Evolutionary conservation across 495 filamentous ascomycete species (phyloP).

Genomic region (Ascodesmis nigricans): DNA sequence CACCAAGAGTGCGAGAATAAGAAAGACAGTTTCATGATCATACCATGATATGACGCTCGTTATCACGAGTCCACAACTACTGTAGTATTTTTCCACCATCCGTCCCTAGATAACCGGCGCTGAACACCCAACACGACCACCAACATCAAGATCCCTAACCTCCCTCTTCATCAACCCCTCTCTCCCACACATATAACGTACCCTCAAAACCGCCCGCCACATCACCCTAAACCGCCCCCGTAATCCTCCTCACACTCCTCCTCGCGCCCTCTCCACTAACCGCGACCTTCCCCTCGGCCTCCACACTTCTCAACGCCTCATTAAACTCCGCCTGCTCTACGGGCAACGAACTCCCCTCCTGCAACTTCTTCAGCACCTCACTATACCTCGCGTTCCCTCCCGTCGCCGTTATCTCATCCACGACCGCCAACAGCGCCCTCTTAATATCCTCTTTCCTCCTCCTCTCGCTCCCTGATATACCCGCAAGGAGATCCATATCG

Average conservation of each 20-base stretch:
- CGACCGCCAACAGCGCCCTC: conserved; percentile 42
- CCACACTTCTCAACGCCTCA: conserved; percentile 54
- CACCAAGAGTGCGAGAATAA: no score
- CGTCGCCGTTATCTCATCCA: conserved; percentile 57
- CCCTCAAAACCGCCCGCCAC: no score
- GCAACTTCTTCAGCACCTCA: conserved; percentile 51
- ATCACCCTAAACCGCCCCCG: conserved; percentile 29
- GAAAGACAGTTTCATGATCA: no score
- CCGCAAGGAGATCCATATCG: conserved; percentile 88
- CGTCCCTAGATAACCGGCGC: no score
- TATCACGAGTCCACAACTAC: no score
- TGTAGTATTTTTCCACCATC: no score
- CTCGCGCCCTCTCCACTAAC: conserved; percentile 68
- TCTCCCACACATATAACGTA: no score
- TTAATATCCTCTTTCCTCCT: conserved; percentile 66
- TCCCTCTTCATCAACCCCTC: no score
- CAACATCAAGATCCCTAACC: no score
- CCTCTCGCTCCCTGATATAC: conserved; percentile 64
- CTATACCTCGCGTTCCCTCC: conserved; percentile 49
- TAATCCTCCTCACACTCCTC: conserved; percentile 60
- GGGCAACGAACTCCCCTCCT: conserved; percentile 48
- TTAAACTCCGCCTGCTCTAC: conserved; percentile 60
- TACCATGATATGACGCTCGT: no score
- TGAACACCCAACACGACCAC: no score
- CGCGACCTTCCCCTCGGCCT: conserved; percentile 66